Conservation (phyloP, 1,284 basidiomycete species). For the Coniferiporia sulphurascens region DNA sequence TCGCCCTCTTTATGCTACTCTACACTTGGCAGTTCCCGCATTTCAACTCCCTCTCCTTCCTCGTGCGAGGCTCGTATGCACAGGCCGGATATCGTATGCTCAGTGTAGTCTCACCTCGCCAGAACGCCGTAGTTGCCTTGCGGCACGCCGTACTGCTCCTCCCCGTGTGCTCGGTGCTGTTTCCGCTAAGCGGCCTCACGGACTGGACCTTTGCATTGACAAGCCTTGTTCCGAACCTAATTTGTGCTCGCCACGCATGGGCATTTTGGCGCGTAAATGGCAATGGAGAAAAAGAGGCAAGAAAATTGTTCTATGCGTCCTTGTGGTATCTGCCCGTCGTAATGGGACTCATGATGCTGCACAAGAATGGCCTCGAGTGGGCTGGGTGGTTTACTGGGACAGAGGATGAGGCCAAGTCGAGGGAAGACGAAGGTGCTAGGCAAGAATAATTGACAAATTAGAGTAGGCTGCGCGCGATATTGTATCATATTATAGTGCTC, state of each 20-base stretch:
- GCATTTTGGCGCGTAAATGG: slow-evolving; percentile 69
- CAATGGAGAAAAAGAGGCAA: slow-evolving; percentile 69
- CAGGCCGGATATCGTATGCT: slow-evolving; percentile 95
- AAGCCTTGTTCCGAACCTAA: slow-evolving; percentile 69
- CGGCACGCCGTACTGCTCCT: slow-evolving; percentile 79
- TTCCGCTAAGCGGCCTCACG: slow-evolving; percentile 85
- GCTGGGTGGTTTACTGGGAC: slow-evolving; percentile 43
- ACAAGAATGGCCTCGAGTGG: slow-evolving; percentile 84
- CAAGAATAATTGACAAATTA: not conserved
- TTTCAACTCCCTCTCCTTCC: slow-evolving; percentile 91
- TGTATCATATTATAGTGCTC: not conserved
- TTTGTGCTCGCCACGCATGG: slow-evolving; percentile 70
- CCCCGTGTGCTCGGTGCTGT: slow-evolving; percentile 76
- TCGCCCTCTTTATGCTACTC: slow-evolving; percentile 76
- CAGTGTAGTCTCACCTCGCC: slow-evolving; percentile 70
- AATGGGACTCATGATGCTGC: slow-evolving; percentile 90
- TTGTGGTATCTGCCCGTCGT: slow-evolving; percentile 92
- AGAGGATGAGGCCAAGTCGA: slow-evolving; percentile 19
- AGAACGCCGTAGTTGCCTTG: slow-evolving; percentile 84
- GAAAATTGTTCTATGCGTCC: slow-evolving; percentile 76
- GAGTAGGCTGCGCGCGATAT: not conserved
- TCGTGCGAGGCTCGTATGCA: slow-evolving; percentile 86
- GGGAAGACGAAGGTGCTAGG: not conserved
- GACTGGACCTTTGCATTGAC: slow-evolving; percentile 85
- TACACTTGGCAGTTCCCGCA: slow-evolving; percentile 99